A percentile compares a stretch with the other conserved stretches of the same genome.
Conservation (phyloP, 2,329 filamentous ascomycete genomes). For the Calycina herbarum region DNA sequence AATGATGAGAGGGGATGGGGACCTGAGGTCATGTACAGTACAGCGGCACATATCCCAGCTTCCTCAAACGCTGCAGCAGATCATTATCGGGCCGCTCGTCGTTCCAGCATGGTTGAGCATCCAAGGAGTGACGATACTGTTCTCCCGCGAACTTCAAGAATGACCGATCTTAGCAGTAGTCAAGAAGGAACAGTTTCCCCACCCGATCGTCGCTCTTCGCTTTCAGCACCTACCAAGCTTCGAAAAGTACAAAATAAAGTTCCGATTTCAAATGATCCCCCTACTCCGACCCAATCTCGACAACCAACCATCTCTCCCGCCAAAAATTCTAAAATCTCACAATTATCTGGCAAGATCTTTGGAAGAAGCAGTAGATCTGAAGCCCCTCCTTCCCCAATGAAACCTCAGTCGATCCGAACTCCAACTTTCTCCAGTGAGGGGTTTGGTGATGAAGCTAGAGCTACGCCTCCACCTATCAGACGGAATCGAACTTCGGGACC, state of each 20-base stretch:
- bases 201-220: conserved; percentile 34
- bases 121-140: conserved; percentile 28
- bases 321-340: conserved; percentile 15
- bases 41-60: conserved; percentile 23
- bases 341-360: conserved; percentile 13
- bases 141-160: not conserved
- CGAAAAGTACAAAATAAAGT: conserved; percentile 16
- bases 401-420: conserved; percentile 1
- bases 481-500: conserved; percentile 16
- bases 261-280: not conserved
- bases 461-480: conserved; percentile 35
- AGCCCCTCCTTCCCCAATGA: not conserved
- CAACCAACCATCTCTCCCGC: conserved; percentile 10
- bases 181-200: conserved; percentile 12
- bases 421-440: not conserved
- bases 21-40: conserved; percentile 31
- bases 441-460: conserved; percentile 23
- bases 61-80: conserved; percentile 15
- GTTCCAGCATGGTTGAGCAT: conserved; percentile 24
- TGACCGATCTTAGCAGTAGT: conserved; percentile 7
- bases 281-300: not conserved
- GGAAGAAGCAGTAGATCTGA: not conserved
- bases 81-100: conserved; percentile 24
- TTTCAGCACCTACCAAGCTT: conserved; percentile 29
- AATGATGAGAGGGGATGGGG: conserved; percentile 28